phyloP scores from a whole-genome alignment of 2,329 filamentous ascomycete genomes.

The Blastomyces emzantsi region DNA sequence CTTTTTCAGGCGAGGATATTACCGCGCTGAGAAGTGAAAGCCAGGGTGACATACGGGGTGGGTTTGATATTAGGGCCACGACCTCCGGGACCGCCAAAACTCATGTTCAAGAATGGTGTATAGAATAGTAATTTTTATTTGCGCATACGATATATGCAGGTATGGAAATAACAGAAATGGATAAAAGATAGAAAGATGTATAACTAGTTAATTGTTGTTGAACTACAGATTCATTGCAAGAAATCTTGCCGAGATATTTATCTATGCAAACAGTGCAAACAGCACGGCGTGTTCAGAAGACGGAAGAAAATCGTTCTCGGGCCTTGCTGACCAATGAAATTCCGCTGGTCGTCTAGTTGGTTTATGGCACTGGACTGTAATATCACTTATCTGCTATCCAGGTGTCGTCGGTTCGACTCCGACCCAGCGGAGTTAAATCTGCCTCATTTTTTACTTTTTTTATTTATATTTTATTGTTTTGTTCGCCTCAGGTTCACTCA shows the following conservation, averaged over 20 bases:
- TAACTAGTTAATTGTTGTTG: neutral
- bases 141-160: neutral
- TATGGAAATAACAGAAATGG: neutral
- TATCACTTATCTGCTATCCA: constrained; percentile 7
- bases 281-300: neutral
- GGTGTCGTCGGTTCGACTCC: constrained; percentile 10
- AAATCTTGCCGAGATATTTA: neutral
- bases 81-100: constrained; percentile 64
- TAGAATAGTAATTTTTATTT: neutral
- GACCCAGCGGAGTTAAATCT: constrained; percentile 8
- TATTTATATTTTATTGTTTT: neutral
- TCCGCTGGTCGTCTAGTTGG: constrained; percentile 10
- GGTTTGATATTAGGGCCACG: constrained; percentile 57
- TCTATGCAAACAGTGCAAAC: constrained; percentile 21
- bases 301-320: neutral
- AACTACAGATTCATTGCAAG: neutral
- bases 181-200: neutral
- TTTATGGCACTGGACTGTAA: constrained; percentile 11
- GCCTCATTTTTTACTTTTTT: no score
- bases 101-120: constrained; percentile 24
- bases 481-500: no score
- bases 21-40: neutral
- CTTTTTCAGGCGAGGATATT: neutral
- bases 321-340: neutral
- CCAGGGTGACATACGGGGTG: constrained; percentile 50